Conservation (phyloP, 1,284 basidiomycete genomes). For the Chondrostereum purpureum region DNA sequence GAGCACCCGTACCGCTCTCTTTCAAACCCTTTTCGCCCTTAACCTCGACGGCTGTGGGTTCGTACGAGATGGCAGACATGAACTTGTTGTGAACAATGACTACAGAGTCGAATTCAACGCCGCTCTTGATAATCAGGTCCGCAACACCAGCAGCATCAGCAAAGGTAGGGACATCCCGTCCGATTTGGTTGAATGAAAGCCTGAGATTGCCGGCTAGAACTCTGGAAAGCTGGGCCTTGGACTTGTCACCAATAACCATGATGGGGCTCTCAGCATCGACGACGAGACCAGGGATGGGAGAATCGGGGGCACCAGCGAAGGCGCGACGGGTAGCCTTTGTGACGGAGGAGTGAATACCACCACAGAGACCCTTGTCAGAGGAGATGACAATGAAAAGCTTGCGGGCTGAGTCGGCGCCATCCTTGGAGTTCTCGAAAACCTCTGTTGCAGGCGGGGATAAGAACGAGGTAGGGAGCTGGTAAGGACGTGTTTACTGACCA, state of each 20-base stretch:
- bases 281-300: slow-evolving; percentile 53
- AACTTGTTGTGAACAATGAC: slow-evolving; percentile 95
- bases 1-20: slow-evolving; percentile 59
- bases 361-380: slow-evolving; percentile 99
- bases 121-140: slow-evolving; percentile 86
- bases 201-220: slow-evolving; percentile 61
- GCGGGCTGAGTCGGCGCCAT: slow-evolving; percentile 46
- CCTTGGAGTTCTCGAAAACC: slow-evolving; percentile 67
- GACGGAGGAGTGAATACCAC: slow-evolving; percentile 98
- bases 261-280: slow-evolving; percentile 62
- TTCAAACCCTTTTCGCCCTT: slow-evolving; percentile 76
- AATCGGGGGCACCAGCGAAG: slow-evolving; percentile 42
- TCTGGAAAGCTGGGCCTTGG: slow-evolving; percentile 87
- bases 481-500: slow-evolving; percentile 46
- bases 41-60: slow-evolving; percentile 72
- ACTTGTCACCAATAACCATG: slow-evolving; percentile 95
- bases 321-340: slow-evolving; percentile 82
- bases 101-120: slow-evolving; percentile 84
- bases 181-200: slow-evolving; percentile 96
- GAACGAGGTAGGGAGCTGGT: neutral
- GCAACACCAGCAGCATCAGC: slow-evolving; percentile 92
- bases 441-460: slow-evolving; percentile 39
- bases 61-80: slow-evolving; percentile 90
- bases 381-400: slow-evolving; percentile 91
- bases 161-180: slow-evolving; percentile 95